Percentiles rank a stretch among this genome's conserved stretches.
These are phyloP conservation scores for Jackrogersella multiformis DNA, from an alignment of 495 filamentous ascomycete species.

Conservation along the genomic window DNA sequence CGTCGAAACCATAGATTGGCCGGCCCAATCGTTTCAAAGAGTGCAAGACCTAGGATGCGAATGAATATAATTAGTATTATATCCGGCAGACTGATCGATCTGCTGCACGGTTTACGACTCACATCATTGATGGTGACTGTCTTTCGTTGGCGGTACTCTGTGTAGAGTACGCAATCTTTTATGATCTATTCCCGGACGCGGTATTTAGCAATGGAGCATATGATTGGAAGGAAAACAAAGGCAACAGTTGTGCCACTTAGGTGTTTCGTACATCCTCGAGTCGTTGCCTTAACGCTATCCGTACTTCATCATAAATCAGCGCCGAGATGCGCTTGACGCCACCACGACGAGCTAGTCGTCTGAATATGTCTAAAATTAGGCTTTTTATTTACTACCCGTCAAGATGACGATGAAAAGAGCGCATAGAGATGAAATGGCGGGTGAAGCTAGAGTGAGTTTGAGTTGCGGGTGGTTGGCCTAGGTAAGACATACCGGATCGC, in stretches of 20 bases:
- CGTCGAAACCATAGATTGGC: conserved; percentile 63
- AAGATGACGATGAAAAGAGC: conserved; percentile 1
- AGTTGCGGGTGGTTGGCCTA: conserved; percentile 1
- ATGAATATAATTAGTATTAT: neutral
- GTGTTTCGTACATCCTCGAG: conserved; percentile 63
- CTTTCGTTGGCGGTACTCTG: conserved; percentile 62
- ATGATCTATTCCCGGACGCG: conserved; percentile 57
- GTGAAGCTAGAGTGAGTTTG: neutral
- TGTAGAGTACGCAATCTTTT: conserved; percentile 58
- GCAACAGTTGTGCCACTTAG: neutral
- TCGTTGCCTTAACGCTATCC: conserved; percentile 61
- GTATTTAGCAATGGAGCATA: conserved; percentile 9
- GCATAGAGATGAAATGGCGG: conserved; percentile 2
- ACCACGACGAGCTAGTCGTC: conserved; percentile 80
- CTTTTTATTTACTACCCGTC: conserved; percentile 1
- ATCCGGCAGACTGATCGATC: neutral
- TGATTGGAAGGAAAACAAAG: neutral
- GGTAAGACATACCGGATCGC: conserved; percentile 69
- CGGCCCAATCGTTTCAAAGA: conserved; percentile 59
- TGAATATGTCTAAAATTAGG: conserved; percentile 43
- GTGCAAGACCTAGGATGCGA: conserved; percentile 65
- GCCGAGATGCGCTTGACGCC: conserved; percentile 78
- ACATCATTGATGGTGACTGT: conserved; percentile 74
- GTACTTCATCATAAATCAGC: conserved; percentile 74
- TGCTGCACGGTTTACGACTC: conserved; percentile 39